Percentiles rank a stretch among this genome's conserved stretches.
These are phyloP conservation scores for Vitis labrusca DNA, from an alignment of 164 flowering plant genomes.

Conservation along the genomic window DNA sequence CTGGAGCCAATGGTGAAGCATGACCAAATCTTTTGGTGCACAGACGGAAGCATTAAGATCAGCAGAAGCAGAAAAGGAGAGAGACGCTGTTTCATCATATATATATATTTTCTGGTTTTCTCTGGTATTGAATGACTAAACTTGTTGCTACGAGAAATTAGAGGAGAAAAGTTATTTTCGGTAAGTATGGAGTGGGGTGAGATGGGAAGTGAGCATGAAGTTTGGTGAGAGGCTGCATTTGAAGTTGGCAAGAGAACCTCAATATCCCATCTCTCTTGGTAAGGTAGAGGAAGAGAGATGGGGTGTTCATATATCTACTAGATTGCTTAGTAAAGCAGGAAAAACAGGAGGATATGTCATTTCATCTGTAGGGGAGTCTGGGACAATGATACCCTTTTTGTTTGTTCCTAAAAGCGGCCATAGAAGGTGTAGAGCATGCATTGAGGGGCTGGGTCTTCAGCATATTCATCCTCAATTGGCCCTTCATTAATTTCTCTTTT, in stretches of 20 bases:
- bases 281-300: too few species aligned
- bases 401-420: conserved; percentile 6
- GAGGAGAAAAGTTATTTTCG: background rate
- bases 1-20: conserved; percentile 22
- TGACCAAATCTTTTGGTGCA: conserved; percentile 28
- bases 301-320: too few species aligned
- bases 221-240: too few species aligned
- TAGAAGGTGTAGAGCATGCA: background rate
- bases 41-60: conserved; percentile 20
- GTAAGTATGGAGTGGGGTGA: background rate
- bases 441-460: too few species aligned
- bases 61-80: background rate
- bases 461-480: too few species aligned
- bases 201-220: too few species aligned
- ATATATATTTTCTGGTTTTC: background rate
- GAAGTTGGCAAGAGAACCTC: too few species aligned
- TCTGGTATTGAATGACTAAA: background rate
- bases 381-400: too few species aligned
- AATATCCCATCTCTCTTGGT: too few species aligned
- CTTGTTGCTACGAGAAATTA: background rate
- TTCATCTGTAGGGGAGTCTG: background rate
- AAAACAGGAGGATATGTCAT: too few species aligned
- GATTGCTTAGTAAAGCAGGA: too few species aligned
- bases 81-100: conserved; percentile 13
- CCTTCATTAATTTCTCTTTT: too few species aligned